These are phyloP conservation scores for Puccinia horiana DNA, from an alignment of 1,284 basidiomycete genomes.

Conservation along the genomic window DNA sequence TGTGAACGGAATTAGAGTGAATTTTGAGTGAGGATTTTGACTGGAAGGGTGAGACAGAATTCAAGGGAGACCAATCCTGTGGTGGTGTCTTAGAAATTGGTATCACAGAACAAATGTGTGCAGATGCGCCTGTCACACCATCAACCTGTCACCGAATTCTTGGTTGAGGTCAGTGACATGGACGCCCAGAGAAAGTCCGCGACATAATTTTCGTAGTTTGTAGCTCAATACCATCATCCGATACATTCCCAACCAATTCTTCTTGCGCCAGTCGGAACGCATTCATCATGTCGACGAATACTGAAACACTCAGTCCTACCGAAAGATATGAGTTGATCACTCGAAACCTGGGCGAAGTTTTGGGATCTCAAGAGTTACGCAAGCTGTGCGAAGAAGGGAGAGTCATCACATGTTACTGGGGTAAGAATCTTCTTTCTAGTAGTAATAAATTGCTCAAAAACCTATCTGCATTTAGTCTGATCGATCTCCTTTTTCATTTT, in stretches of 20 bases:
- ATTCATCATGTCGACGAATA: conserved; percentile 11
- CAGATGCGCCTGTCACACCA: too few species aligned
- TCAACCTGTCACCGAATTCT: too few species aligned
- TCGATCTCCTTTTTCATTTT: conserved; percentile 51
- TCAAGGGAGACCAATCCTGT: too few species aligned
- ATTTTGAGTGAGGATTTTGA: too few species aligned
- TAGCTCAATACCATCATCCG: too few species aligned
- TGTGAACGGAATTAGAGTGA: too few species aligned
- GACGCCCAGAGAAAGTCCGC: too few species aligned
- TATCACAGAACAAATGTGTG: too few species aligned
- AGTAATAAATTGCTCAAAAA: neutral
- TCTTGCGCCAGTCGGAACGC: neutral
- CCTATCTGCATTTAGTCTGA: conserved; percentile 43
- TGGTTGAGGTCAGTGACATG: too few species aligned
- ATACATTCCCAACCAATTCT: too few species aligned
- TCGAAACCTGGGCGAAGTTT: conserved; percentile 79
- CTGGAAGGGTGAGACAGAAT: too few species aligned
- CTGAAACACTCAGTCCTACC: conserved; percentile 58
- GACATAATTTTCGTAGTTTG: neutral
- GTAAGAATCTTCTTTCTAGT: conserved; percentile 62
- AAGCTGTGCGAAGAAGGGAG: conserved; percentile 73
- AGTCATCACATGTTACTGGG: conserved; percentile 83
- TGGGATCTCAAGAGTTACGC: conserved; percentile 81
- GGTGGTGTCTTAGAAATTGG: too few species aligned
- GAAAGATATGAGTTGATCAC: conserved; percentile 83